phyloP scores from a whole-genome alignment of 1,139 yeast genomes.

The Arxiozyma telluris region DNA sequence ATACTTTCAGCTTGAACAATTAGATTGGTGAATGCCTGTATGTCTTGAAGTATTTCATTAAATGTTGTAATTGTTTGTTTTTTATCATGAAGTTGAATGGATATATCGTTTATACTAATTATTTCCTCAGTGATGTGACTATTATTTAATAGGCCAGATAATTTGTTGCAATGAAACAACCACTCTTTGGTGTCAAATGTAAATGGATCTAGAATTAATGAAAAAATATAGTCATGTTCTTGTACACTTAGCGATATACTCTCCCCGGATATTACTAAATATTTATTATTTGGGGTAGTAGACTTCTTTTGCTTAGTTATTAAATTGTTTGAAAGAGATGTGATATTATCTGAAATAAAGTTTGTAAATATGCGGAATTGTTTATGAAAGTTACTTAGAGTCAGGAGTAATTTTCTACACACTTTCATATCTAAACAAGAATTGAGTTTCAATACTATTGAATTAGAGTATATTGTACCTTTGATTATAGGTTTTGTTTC shows the following conservation, averaged over 20 bases:
- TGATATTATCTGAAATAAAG: neutral
- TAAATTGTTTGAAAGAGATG: neutral
- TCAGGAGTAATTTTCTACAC: neutral
- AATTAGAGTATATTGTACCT: slow-evolving; percentile 1
- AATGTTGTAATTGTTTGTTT: neutral
- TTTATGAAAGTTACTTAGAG: neutral
- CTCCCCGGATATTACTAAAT: neutral
- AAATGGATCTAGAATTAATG: slow-evolving; percentile 1
- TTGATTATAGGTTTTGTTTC: slow-evolving; percentile 8
- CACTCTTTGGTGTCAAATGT: neutral
- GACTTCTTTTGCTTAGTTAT: neutral
- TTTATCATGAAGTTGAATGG: neutral
- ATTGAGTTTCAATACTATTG: neutral
- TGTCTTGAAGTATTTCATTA: neutral
- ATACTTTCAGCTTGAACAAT: neutral
- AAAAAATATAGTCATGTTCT: neutral
- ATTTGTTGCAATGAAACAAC: neutral
- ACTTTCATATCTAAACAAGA: slow-evolving; percentile 3
- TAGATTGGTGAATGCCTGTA: neutral
- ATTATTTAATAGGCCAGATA: neutral
- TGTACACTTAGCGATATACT: slow-evolving; percentile 1
- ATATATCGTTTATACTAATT: neutral
- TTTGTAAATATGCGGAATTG: neutral
- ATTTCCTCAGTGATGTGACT: neutral
- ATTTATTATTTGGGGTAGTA: neutral